Base-by-base conservation (phyloP, 1,284 basidiomycete genomes). In the Ustilago loliicola region DNA sequence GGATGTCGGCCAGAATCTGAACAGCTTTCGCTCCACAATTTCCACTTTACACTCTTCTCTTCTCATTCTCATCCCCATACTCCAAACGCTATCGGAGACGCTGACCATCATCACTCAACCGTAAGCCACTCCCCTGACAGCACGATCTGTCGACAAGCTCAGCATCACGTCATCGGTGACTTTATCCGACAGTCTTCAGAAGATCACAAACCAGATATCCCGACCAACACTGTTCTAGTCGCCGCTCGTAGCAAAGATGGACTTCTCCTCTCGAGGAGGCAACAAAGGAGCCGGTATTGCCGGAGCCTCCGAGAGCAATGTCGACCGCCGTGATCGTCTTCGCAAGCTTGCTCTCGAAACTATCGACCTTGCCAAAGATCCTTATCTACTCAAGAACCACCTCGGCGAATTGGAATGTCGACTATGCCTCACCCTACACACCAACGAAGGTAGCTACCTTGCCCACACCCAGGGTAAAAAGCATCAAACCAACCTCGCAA, bases 381-480 rank as follows among this genome's bases (percentile, higher is more conserved):
- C 97, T 5, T 99, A 99, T 87, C 98, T 99, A 84, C 91, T 99
- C 54, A 94, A 95, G 87, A 99, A 98, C 87, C 97, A 99, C 87
- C 90, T 99, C 66, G 90, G 97, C 50, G 97, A 95, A 10, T 91
- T 99, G 61, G 97, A 99, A 90, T 99, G 97, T 88, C 93, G 96
- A 81, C 91, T 99, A 42, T 99, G 97, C 87, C 89, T 99, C 42
- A 99, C 97, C 0, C 90, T 99, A 7, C 97, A 99, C 88, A 98
- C 97, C 27, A 99, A 99, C 86, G 97, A 99, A 88, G 97, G 97
- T 29, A 98, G 95, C 23, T 99, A 99, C 87, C 92, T 99, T 54
- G 96, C 97, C 0, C 97, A 99, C 83, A 99, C 97, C 0, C 97
- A 99, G 88, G 97, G 97, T 32, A 99, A 99, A 89, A 99, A 99